phyloP scores from a whole-genome alignment of 495 filamentous ascomycete genomes.

The Cetradonia linearis region DNA sequence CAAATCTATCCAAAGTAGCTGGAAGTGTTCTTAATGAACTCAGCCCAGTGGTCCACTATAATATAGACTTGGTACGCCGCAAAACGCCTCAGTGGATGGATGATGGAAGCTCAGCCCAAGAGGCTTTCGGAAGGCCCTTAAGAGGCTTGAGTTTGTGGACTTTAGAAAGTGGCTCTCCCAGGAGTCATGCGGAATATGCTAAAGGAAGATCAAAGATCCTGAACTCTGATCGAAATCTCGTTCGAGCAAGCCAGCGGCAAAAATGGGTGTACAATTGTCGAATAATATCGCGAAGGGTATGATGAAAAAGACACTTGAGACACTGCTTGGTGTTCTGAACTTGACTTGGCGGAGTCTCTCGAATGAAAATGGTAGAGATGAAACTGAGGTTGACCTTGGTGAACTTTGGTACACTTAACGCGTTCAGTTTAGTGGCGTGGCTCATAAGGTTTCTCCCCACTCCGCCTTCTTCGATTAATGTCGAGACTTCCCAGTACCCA shows the following conservation, averaged over 20 bases:
- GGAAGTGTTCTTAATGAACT: neutral
- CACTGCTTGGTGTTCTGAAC: neutral
- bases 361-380: neutral
- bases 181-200: neutral
- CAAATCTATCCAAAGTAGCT: neutral
- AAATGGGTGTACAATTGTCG: neutral
- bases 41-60: constrained; percentile 5
- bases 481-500: neutral
- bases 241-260: neutral
- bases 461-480: constrained; percentile 7
- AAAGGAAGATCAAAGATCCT: neutral
- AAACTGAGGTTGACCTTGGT: neutral
- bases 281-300: neutral
- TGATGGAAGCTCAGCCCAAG: neutral
- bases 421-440: constrained; percentile 16
- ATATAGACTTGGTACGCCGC: neutral
- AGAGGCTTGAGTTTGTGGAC: constrained; percentile 13
- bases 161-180: neutral
- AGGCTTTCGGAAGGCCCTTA: neutral
- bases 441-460: constrained; percentile 13
- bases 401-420: constrained; percentile 12
- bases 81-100: constrained; percentile 5
- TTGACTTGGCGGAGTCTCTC: neutral
- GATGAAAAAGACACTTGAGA: neutral
- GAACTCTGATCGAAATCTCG: neutral